Evolutionary conservation across 345 rosid genomes (phyloP).

Genomic region (Boechera stricta): DNA sequence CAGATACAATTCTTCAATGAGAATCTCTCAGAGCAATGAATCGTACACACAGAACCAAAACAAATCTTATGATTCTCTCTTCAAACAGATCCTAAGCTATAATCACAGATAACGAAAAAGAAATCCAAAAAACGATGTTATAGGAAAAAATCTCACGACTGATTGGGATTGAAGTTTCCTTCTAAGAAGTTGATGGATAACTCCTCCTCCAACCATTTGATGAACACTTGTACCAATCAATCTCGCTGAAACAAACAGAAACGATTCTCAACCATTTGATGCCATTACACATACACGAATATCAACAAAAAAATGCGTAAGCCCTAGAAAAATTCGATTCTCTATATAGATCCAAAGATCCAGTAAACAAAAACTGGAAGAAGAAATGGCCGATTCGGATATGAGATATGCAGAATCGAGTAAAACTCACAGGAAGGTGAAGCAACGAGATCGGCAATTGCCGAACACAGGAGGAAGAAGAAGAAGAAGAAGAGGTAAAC

Average conservation of each 20-base stretch:
- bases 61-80: not conserved
- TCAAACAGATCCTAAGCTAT: slow-evolving; percentile 14
- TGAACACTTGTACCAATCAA: slow-evolving; percentile 36
- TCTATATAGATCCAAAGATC: slow-evolving; percentile 28
- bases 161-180: slow-evolving; percentile 69
- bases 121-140: not conserved
- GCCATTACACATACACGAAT: not conserved
- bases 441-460: slow-evolving; percentile 25
- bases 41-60: not conserved
- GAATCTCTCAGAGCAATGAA: not conserved
- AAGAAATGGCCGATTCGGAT: not conserved
- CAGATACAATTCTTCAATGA: not conserved
- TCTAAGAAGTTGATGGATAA: slow-evolving; percentile 80
- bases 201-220: slow-evolving; percentile 89
- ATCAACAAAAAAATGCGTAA: not conserved
- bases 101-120: not conserved
- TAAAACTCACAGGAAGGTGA: slow-evolving; percentile 27
- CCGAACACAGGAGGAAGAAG: not conserved
- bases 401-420: not conserved
- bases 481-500: slow-evolving; percentile 9
- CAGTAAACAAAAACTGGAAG: not conserved
- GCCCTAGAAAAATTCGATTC: slow-evolving; percentile 10
- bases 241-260: slow-evolving; percentile 17
- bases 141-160: slow-evolving; percentile 49
- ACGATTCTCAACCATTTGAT: not conserved